These are phyloP conservation scores for Ogataea zsoltii DNA, from an alignment of 805 yeast species.

Conservation along the genomic window DNA sequence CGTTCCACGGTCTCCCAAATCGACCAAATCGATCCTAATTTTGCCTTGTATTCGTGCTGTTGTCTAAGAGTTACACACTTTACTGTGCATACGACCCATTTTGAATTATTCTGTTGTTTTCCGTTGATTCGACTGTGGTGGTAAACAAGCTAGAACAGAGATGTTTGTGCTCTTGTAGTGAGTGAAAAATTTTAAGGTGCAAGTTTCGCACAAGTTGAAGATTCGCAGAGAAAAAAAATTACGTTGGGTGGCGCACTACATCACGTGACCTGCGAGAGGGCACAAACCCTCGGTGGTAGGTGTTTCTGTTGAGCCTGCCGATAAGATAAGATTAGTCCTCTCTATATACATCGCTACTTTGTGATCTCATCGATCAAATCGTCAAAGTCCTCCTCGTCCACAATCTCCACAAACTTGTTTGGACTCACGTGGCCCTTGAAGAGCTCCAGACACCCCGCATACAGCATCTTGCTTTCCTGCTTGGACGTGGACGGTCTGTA, in stretches of 20 bases:
- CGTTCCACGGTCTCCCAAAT: slow-evolving; percentile 6
- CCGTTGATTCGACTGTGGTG: background rate
- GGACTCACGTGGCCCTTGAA: slow-evolving; percentile 80
- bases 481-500: slow-evolving; percentile 89
- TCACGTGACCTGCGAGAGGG: slow-evolving; percentile 14
- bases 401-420: slow-evolving; percentile 57
- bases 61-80: slow-evolving; percentile 61
- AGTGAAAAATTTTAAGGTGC: background rate
- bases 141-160: background rate
- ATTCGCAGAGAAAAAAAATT: background rate
- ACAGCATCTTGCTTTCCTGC: slow-evolving; percentile 79
- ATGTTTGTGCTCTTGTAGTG: background rate
- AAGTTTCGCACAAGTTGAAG: background rate
- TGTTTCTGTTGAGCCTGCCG: background rate
- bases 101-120: slow-evolving; percentile 42
- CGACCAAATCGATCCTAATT: slow-evolving; percentile 37
- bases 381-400: slow-evolving; percentile 71
- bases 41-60: slow-evolving; percentile 27
- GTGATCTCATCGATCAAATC: slow-evolving; percentile 45
- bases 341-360: slow-evolving; percentile 7
- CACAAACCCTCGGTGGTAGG: background rate
- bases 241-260: background rate
- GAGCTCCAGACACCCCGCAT: slow-evolving; percentile 87
- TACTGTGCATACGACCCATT: slow-evolving; percentile 99
- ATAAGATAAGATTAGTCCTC: background rate